These are phyloP conservation scores for Globisporangium abappressorium DNA, from an alignment of 352 stramenopile genomes.

Conservation along the genomic window DNA sequence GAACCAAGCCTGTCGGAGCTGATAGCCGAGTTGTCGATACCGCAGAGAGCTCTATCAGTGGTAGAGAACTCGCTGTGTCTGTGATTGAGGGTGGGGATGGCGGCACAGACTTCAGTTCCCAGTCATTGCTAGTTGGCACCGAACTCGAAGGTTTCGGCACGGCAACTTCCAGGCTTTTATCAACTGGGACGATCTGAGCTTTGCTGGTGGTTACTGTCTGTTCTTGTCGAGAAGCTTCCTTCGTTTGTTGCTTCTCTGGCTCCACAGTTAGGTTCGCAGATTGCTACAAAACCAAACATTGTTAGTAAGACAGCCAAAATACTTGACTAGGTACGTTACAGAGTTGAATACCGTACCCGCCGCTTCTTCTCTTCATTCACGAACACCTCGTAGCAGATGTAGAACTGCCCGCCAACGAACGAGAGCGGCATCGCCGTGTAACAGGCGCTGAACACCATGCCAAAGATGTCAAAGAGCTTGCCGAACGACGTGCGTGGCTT, in stretches of 20 bases:
- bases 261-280: conserved; percentile 9
- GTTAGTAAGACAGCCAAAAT: neutral
- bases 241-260: neutral
- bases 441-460: conserved; percentile 48
- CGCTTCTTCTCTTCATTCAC: conserved; percentile 31
- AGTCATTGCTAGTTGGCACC: neutral
- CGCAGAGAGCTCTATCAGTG: neutral
- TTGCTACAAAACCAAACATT: neutral
- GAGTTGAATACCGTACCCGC: conserved; percentile 15
- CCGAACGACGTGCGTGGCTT: conserved; percentile 38
- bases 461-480: conserved; percentile 40
- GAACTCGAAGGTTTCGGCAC: neutral
- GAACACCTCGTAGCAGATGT: conserved; percentile 53
- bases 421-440: conserved; percentile 67
- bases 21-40: neutral
- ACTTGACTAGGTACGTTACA: too few species aligned
- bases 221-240: neutral
- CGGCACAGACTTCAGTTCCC: neutral
- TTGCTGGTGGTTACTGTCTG: neutral
- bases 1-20: neutral
- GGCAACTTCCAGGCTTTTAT: neutral
- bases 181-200: neutral
- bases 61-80: neutral
- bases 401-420: conserved; percentile 55
- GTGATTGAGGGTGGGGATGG: neutral